A percentile compares a stretch with the other conserved stretches of the same genome.
Evolutionary conservation across 345 rosid genomes (phyloP).

Genomic region (Brassica incana): DNA sequence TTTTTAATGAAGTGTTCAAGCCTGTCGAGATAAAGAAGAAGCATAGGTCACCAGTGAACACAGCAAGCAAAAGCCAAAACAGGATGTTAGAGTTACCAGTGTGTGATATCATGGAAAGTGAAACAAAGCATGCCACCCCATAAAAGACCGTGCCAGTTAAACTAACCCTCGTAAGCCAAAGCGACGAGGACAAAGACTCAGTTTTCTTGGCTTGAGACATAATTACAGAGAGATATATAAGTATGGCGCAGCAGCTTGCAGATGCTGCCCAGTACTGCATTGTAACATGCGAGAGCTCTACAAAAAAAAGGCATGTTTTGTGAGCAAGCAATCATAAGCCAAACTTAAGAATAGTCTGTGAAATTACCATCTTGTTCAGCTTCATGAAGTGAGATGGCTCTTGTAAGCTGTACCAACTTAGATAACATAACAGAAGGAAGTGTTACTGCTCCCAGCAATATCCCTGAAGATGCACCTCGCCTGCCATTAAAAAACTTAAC

Average conservation of each 20-base stretch:
- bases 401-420: slow-evolving; percentile 68
- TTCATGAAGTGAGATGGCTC: slow-evolving; percentile 56
- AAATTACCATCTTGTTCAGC: slow-evolving; percentile 56
- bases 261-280: slow-evolving; percentile 84
- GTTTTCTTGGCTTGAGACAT: slow-evolving; percentile 34
- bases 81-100: slow-evolving; percentile 48
- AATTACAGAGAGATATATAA: slow-evolving; percentile 53
- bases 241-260: slow-evolving; percentile 64
- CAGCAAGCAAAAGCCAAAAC: not conserved
- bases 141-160: slow-evolving; percentile 48
- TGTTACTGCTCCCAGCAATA: slow-evolving; percentile 77
- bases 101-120: slow-evolving; percentile 54
- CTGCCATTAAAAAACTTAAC: slow-evolving; percentile 32
- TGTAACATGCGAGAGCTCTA: slow-evolving; percentile 65
- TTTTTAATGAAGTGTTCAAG: slow-evolving; percentile 49
- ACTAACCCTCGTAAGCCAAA: slow-evolving; percentile 49
- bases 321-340: not conserved
- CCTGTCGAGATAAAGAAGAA: slow-evolving; percentile 73
- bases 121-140: slow-evolving; percentile 54
- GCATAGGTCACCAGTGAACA: slow-evolving; percentile 10
- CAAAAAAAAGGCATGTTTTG: slow-evolving; percentile 13
- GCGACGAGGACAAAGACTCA: slow-evolving; percentile 29
- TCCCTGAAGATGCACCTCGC: slow-evolving; percentile 87
- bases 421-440: slow-evolving; percentile 78
- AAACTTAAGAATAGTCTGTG: not conserved